phyloP scores from a whole-genome alignment of 148 eudicot species.

The Vaccinium myrtillus region DNA sequence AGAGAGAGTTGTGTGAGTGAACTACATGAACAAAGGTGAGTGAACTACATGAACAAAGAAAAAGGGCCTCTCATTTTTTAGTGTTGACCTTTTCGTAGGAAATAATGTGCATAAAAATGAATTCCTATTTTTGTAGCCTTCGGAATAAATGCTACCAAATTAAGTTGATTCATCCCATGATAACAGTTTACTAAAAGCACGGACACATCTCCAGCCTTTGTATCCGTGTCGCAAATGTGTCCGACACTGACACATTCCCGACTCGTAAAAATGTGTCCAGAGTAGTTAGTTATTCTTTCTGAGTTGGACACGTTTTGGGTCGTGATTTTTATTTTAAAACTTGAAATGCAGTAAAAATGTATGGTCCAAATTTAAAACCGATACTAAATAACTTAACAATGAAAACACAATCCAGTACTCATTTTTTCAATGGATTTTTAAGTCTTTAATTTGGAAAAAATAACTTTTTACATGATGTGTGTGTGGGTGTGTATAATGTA shows the following conservation, averaged over 20 bases:
- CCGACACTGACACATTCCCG: neutral
- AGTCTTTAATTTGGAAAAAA: neutral
- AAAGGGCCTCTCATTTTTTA: neutral
- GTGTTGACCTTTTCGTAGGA: constrained; percentile 1
- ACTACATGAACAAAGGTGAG: neutral
- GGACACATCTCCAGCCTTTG: neutral
- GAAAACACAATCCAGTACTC: neutral
- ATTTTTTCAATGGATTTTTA: neutral
- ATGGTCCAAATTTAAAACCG: neutral
- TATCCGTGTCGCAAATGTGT: neutral
- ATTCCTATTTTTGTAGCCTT: neutral
- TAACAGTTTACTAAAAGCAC: neutral
- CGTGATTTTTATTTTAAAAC: no score
- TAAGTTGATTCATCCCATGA: neutral
- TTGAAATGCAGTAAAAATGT: no score
- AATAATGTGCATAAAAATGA: neutral
- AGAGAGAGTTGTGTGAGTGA: neutral
- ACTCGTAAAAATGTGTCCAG: neutral
- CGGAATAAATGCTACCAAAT: neutral
- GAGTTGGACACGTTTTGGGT: neutral
- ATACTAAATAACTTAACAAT: no score
- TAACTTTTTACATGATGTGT: no score
- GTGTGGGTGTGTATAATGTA: neutral
- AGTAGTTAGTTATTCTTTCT: no score
- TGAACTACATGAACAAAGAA: neutral